These are phyloP conservation scores for Penicillium freii DNA, from an alignment of 2,329 filamentous ascomycete genomes.

Conservation along the genomic window DNA sequence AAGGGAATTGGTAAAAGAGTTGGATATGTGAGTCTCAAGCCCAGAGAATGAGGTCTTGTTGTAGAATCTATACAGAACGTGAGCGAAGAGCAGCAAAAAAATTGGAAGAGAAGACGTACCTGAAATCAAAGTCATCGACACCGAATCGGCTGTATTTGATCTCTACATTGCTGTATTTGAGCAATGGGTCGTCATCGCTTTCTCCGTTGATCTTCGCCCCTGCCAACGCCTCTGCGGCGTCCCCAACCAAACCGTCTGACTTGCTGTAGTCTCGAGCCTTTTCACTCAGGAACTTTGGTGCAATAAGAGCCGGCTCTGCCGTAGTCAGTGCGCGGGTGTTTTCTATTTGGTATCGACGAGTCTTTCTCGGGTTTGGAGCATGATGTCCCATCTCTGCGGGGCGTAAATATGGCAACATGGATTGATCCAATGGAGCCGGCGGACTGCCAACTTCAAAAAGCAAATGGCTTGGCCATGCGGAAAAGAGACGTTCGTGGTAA, in stretches of 20 bases:
- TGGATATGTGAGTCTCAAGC: constrained; percentile 91
- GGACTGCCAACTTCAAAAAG: constrained; percentile 83
- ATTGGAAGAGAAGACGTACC: constrained; percentile 74
- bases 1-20: constrained; percentile 92
- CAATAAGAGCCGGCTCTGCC: constrained; percentile 60
- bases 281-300: constrained; percentile 92
- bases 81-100: constrained; percentile 61
- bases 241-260: constrained; percentile 45
- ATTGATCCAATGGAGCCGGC: constrained; percentile 69
- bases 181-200: constrained; percentile 75
- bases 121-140: constrained; percentile 98
- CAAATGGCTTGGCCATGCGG: constrained; percentile 82
- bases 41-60: constrained; percentile 91
- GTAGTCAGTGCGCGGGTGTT: constrained; percentile 67
- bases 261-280: constrained; percentile 68
- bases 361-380: constrained; percentile 71
- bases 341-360: constrained; percentile 78
- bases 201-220: constrained; percentile 68
- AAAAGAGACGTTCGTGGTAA: constrained; percentile 83
- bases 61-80: constrained; percentile 65
- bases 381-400: constrained; percentile 73
- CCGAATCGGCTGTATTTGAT: constrained; percentile 99
- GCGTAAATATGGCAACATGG: constrained; percentile 67
- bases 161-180: constrained; percentile 89
- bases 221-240: constrained; percentile 64